phyloP scores from a whole-genome alignment of 2,329 filamentous ascomycete species.

The Oidium heveae region DNA sequence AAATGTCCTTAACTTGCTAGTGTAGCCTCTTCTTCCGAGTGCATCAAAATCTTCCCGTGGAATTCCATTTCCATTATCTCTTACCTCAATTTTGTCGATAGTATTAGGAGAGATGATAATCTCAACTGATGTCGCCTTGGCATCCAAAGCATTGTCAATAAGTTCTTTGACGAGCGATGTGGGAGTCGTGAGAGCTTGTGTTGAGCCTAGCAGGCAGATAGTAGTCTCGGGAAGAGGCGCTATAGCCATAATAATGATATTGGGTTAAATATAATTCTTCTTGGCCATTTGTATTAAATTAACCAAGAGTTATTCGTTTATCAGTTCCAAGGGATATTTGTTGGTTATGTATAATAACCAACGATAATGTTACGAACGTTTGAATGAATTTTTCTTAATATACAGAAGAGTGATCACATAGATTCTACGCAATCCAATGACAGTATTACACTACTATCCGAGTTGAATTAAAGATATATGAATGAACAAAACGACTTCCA shows the following conservation, averaged over 20 bases:
- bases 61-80: constrained; percentile 53
- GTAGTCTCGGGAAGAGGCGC: constrained; percentile 22
- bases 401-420: no score
- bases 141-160: constrained; percentile 53
- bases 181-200: constrained; percentile 32
- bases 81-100: constrained; percentile 41
- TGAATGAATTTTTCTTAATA: no score
- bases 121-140: constrained; percentile 38
- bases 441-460: no score
- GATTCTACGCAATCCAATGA: no score
- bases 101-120: constrained; percentile 39
- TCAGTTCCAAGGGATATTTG: no score
- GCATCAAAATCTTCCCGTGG: constrained; percentile 30
- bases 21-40: constrained; percentile 41
- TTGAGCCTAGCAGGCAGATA: constrained; percentile 31
- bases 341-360: no score
- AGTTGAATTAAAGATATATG: no score
- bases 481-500: no score
- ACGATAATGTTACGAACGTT: no score
- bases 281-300: no score
- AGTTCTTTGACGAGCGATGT: constrained; percentile 47
- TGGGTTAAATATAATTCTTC: no score
- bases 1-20: constrained; percentile 45
- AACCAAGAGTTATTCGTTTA: no score
- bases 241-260: constrained; percentile 15